A percentile compares a stretch with the other conserved stretches of the same genome.
Conservation (phyloP, 805 yeast genomes). For the Pichia californica region DNA sequence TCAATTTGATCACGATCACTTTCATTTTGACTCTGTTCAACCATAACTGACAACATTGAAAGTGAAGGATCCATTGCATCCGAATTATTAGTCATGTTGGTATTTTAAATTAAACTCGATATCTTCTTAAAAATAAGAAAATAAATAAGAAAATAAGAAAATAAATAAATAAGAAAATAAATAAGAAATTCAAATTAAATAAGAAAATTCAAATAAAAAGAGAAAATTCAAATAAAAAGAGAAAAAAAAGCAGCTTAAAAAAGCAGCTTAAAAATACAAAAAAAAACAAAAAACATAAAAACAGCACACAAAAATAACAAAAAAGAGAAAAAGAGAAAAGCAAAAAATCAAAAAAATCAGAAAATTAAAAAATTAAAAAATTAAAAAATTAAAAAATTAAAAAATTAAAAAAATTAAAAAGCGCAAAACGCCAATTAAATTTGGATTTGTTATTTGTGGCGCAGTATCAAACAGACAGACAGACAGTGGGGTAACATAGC, state of each 20-base stretch:
- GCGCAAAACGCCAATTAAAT: too few relatives aligned
- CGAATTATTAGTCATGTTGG: not conserved
- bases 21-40: not conserved
- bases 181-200: not conserved
- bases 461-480: too few relatives aligned
- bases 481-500: too few relatives aligned
- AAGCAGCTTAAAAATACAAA: not conserved
- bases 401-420: too few relatives aligned
- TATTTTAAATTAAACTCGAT: not conserved
- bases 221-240: not conserved
- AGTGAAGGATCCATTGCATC: constrained; percentile 1
- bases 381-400: too few relatives aligned
- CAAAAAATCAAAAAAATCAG: too few relatives aligned
- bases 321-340: not conserved
- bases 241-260: not conserved
- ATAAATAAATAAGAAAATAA: not conserved
- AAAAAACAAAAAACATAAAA: not conserved
- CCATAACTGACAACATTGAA: constrained; percentile 2
- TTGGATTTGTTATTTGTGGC: too few relatives aligned
- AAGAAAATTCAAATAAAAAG: not conserved
- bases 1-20: not conserved
- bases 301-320: not conserved
- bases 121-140: not conserved
- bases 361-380: too few relatives aligned
- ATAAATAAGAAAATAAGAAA: not conserved